phyloP scores from a whole-genome alignment of 2,329 filamentous ascomycete genomes.

The Scedosporium boydii region DNA sequence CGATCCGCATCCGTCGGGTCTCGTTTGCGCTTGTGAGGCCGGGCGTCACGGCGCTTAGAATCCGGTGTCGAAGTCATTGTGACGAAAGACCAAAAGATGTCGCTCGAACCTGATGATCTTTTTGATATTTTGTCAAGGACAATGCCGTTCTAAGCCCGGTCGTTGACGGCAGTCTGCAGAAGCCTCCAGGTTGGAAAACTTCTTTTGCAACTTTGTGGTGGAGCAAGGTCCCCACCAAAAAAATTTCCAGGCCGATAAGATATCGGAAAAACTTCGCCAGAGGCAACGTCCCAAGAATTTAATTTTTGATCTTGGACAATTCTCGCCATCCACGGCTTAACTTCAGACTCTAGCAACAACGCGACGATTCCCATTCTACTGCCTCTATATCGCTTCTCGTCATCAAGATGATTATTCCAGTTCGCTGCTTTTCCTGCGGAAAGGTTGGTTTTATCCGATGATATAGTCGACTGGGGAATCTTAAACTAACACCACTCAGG shows the following conservation, averaged over 20 bases:
- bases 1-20: slow-evolving; percentile 29
- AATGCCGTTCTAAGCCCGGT: neutral
- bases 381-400: neutral
- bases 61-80: slow-evolving; percentile 26
- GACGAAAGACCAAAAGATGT: neutral
- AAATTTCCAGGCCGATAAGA: slow-evolving; percentile 32
- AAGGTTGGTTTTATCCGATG: slow-evolving; percentile 57
- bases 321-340: neutral
- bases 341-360: neutral
- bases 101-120: neutral
- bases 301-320: slow-evolving; percentile 6
- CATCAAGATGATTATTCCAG: slow-evolving; percentile 87
- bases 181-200: slow-evolving; percentile 3
- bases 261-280: slow-evolving; percentile 23
- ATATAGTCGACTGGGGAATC: neutral
- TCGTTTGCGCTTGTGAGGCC: slow-evolving; percentile 37
- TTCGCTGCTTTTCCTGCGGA: slow-evolving; percentile 97
- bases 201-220: neutral
- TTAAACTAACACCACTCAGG: slow-evolving; percentile 44
- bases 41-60: slow-evolving; percentile 23
- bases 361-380: neutral
- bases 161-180: neutral
- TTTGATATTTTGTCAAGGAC: neutral
- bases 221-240: slow-evolving; percentile 20
- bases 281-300: slow-evolving; percentile 3